Conservation (phyloP, 208 protist species). For the Trichomonas tenax region DNA sequence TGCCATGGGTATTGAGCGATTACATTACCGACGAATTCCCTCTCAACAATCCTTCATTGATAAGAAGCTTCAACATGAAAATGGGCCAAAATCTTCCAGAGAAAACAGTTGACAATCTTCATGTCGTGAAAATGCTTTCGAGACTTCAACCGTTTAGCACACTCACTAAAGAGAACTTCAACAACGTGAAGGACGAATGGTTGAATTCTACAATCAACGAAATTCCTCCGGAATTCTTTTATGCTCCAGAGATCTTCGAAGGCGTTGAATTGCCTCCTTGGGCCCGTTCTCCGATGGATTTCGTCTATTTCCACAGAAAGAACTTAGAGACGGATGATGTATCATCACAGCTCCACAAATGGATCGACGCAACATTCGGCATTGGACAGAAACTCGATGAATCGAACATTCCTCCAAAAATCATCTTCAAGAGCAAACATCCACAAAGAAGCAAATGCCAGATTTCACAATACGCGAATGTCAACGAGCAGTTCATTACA, state of each 20-base stretch:
- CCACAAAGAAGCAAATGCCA: neutral
- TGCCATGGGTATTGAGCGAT: neutral
- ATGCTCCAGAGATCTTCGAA: constrained; percentile 36
- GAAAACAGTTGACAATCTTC: neutral
- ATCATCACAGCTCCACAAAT: constrained; percentile 40
- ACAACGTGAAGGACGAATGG: neutral
- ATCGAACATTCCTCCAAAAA: neutral
- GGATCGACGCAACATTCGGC: constrained; percentile 58
- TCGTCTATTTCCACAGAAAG: constrained; percentile 44
- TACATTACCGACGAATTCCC: neutral
- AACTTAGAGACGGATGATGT: constrained; percentile 46
- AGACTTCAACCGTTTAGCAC: neutral
- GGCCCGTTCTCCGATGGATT: constrained; percentile 33
- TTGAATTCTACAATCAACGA: neutral
- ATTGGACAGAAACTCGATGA: constrained; percentile 35
- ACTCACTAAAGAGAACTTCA: neutral
- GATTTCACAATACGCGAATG: neutral
- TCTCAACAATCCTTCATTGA: neutral
- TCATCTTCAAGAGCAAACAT: neutral
- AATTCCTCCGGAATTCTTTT: constrained; percentile 42
- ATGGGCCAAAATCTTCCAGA: neutral
- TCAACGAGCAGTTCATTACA: neutral
- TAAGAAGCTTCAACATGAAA: neutral
- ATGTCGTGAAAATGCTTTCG: neutral
- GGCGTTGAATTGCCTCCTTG: constrained; percentile 31